Base-by-base conservation (phyloP, 768 basidiomycete genomes). In the Termitomyces eurrhizus region DNA sequence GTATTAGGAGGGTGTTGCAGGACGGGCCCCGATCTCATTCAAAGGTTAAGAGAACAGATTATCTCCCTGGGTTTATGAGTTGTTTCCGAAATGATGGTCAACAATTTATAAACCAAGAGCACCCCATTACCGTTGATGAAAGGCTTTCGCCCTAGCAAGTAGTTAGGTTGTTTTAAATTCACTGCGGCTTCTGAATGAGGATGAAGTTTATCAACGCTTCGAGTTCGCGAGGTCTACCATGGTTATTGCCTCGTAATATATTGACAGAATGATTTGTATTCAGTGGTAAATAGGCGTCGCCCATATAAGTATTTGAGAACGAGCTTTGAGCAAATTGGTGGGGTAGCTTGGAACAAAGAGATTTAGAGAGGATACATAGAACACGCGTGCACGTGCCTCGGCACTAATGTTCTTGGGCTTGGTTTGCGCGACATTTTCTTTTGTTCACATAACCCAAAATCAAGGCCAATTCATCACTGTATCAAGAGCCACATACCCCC, bases 1-100 rank as follows among this genome's bases (percentile, higher is more conserved):
- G 68, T 89, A 9, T 76, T 84, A 0, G 90, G 90, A 1, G 89
- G 90, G 0, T 91, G 90, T 66, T 91, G 90, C 68, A 81, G 83
- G 63, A 79, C 83, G 7, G 78, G 78, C 1, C 85, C 83, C 3
- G 73, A 73, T 13, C 80, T 89, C 52, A 85, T 90, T 64, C 52
- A 33, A 39, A 54, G 44, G 36, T 58, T 64, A 29, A 58, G 33
- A n/a, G 16, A 58, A 50, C 52, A 57, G 36, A 39, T 58, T 21
- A 3, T 32, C 29, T 24, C 29, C 42, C 11, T 12, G 7, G 12
- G 11, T 35, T 9, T 35, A 44, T 57, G 46, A 50, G 29, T 9
- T 36, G 18, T 11, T 41, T 13, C 33, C 14, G 26, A n/a, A n/a
- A 42, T 32, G 39, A 12, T 5, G n/a, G 1, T 13, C 16, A 49